Conservation (phyloP, 495 filamentous ascomycete genomes). For the Stereocaulon alpinum region DNA sequence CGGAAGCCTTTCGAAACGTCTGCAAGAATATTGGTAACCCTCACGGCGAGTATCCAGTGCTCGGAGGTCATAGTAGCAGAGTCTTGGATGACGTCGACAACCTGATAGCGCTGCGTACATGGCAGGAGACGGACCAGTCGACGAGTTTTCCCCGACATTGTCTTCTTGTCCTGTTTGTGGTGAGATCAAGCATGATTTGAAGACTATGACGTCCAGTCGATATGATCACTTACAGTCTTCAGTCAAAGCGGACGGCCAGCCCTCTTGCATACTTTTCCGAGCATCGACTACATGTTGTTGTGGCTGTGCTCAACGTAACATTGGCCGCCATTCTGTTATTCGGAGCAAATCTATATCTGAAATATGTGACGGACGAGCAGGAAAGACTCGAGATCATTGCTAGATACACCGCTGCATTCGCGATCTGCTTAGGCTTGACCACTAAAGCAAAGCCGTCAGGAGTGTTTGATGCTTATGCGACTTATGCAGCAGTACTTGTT, state of each 20-base stretch:
- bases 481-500: constrained; percentile 22
- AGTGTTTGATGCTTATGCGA: constrained; percentile 24
- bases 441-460: constrained; percentile 25
- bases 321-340: constrained; percentile 21
- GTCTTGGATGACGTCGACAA: constrained; percentile 5
- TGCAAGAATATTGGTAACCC: constrained; percentile 5
- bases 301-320: constrained; percentile 15
- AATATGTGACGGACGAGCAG: constrained; percentile 11
- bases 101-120: constrained; percentile 4
- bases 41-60: background rate
- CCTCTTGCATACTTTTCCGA: background rate
- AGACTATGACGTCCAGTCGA: background rate
- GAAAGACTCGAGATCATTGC: constrained; percentile 23
- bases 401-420: constrained; percentile 24
- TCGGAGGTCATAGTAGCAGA: constrained; percentile 4
- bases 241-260: background rate
- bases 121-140: constrained; percentile 9
- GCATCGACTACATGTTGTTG: background rate
- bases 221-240: background rate
- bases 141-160: constrained; percentile 9
- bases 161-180: constrained; percentile 8
- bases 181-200: background rate
- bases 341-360: constrained; percentile 23
- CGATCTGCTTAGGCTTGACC: constrained; percentile 20
- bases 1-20: constrained; percentile 7